phyloP scores from a whole-genome alignment of 2,329 filamentous ascomycete species.

The Dactylonectria macrodidyma region DNA sequence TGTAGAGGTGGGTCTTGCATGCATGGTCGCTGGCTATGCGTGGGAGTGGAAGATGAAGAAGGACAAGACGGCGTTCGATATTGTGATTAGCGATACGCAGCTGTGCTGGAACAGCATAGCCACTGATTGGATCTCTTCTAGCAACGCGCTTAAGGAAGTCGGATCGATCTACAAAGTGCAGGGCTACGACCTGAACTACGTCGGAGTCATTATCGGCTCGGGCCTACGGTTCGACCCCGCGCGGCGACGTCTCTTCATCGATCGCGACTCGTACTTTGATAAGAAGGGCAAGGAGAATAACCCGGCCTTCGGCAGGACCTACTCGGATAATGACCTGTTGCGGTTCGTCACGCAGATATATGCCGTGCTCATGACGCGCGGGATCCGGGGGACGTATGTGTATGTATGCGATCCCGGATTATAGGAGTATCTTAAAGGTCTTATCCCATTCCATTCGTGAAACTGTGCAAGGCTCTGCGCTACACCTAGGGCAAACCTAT shows the following conservation, averaged over 20 bases:
- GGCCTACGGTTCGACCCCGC: slow-evolving; percentile 18
- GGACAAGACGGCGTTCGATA: slow-evolving; percentile 20
- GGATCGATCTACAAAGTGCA: slow-evolving; percentile 19
- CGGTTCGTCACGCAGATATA: slow-evolving; percentile 28
- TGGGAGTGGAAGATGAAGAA: slow-evolving; percentile 16
- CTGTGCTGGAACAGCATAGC: slow-evolving; percentile 12
- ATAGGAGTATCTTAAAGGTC: neutral
- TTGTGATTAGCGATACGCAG: slow-evolving; percentile 2
- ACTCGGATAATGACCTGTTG: slow-evolving; percentile 23
- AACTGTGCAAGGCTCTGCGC: neutral
- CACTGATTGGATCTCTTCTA: slow-evolving; percentile 18
- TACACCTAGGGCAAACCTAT: too few relatives aligned
- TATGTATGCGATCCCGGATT: neutral
- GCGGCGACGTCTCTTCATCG: slow-evolving; percentile 23
- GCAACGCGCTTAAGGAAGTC: slow-evolving; percentile 17
- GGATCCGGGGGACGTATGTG: slow-evolving; percentile 24
- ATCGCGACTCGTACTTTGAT: slow-evolving; percentile 26
- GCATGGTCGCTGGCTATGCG: slow-evolving; percentile 19
- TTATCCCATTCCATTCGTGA: slow-evolving; percentile 27
- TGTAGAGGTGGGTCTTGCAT: slow-evolving; percentile 8
- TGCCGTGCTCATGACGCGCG: slow-evolving; percentile 26
- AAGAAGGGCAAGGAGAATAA: slow-evolving; percentile 30
- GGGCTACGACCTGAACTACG: slow-evolving; percentile 22
- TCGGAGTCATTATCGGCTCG: slow-evolving; percentile 2
- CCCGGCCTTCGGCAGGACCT: slow-evolving; percentile 14